These are phyloP conservation scores for Saccharomyces paradoxus DNA, from an alignment of 805 yeast species.

Conservation along the genomic window DNA sequence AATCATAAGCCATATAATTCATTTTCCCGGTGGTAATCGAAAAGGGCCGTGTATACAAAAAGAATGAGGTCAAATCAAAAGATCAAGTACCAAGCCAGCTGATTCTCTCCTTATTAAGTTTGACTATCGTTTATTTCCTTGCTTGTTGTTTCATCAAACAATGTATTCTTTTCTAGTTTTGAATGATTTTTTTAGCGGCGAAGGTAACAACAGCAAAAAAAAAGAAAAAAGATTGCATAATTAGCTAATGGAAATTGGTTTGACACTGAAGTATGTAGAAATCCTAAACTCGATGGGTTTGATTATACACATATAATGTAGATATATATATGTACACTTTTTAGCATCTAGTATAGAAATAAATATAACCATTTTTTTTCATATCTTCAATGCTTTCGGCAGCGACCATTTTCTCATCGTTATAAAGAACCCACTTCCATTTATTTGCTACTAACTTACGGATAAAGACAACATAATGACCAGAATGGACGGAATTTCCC, in stretches of 20 bases:
- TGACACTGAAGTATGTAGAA: neutral
- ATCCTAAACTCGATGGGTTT: neutral
- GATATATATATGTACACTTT: neutral
- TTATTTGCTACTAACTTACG: conserved; percentile 35
- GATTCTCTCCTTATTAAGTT: neutral
- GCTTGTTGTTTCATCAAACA: neutral
- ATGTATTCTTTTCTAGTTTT: neutral
- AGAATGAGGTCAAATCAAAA: neutral
- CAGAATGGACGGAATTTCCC: conserved; percentile 83
- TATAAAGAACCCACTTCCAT: conserved; percentile 65
- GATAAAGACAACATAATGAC: conserved; percentile 81
- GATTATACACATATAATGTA: neutral
- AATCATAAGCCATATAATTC: conserved; percentile 12
- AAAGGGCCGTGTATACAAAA: neutral
- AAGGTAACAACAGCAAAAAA: conserved; percentile 2
- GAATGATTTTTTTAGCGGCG: neutral
- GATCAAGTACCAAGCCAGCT: neutral
- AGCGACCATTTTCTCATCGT: conserved; percentile 79
- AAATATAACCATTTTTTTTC: conserved; percentile 42
- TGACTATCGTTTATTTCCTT: neutral
- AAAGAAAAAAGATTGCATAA: neutral
- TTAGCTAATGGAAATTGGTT: neutral
- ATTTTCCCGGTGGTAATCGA: neutral
- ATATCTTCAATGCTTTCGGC: conserved; percentile 38
- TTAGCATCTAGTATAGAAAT: conserved; percentile 21